phyloP scores from a whole-genome alignment of 331 rosid species.

The Pyrus hybrid region DNA sequence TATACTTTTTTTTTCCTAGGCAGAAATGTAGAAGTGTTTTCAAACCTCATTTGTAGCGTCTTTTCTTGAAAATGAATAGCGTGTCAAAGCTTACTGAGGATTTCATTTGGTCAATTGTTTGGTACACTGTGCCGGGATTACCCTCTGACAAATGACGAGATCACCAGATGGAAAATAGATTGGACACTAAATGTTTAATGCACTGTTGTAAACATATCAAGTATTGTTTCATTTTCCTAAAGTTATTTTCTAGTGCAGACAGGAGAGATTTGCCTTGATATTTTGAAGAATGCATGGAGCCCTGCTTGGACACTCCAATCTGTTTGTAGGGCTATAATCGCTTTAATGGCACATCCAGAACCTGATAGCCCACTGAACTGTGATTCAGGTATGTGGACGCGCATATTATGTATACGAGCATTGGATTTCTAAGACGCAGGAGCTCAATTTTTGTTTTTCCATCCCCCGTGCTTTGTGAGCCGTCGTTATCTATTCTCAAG shows the following conservation, averaged over 20 bases:
- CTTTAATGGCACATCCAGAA: slow-evolving; percentile 98
- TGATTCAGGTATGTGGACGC: slow-evolving; percentile 58
- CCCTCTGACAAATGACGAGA: background rate
- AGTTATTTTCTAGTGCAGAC: slow-evolving; percentile 40
- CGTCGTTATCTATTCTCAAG: background rate
- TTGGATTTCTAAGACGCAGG: background rate
- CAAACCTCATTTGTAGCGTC: background rate
- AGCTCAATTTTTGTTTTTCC: background rate
- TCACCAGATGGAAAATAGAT: background rate
- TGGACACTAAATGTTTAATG: background rate
- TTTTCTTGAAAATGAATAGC: background rate
- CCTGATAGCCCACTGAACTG: slow-evolving; percentile 97
- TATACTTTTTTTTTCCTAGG: background rate
- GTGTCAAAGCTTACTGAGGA: background rate
- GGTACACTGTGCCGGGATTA: background rate
- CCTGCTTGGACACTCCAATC: slow-evolving; percentile 99
- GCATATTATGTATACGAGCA: background rate
- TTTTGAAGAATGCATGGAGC: slow-evolving; percentile 98
- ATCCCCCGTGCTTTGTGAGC: background rate
- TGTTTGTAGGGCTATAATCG: slow-evolving; percentile 97
- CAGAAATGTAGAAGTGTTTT: background rate
- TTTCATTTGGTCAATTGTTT: background rate
- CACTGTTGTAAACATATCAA: background rate
- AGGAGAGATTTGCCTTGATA: slow-evolving; percentile 97
- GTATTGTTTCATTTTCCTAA: background rate